A percentile compares a stretch with the other conserved stretches of the same genome.
Conservation (phyloP, 225 moss, liverwort and hornwort species). For the Physcomitrellopsis africana region DNA sequence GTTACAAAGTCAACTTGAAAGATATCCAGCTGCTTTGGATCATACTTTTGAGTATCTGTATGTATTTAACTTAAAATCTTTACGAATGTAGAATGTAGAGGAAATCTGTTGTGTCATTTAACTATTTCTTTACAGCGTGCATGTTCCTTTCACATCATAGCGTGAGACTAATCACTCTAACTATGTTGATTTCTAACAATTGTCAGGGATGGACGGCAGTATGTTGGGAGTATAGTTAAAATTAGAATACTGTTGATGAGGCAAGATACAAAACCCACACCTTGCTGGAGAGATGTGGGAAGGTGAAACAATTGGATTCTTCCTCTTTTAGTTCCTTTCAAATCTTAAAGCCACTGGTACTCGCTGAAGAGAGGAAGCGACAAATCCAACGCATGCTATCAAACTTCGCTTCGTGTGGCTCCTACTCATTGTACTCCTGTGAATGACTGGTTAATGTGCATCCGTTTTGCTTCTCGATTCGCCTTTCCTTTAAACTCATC, state of each 20-base stretch:
- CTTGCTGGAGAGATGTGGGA: neutral
- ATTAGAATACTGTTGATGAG: neutral
- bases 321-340: constrained; percentile 1
- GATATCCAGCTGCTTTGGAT: too few species aligned
- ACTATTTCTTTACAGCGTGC: too few species aligned
- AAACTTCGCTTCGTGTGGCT: neutral
- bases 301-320: constrained; percentile 17
- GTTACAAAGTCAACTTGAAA: too few species aligned
- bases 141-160: too few species aligned
- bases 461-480: too few species aligned
- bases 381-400: neutral
- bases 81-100: too few species aligned
- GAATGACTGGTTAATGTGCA: too few species aligned
- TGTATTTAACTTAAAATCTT: too few species aligned
- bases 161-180: too few species aligned
- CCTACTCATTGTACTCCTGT: neutral
- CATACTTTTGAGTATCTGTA: too few species aligned
- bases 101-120: too few species aligned
- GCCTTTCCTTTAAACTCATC: too few species aligned
- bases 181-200: neutral
- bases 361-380: neutral
- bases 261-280: neutral
- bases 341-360: neutral
- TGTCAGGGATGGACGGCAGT: neutral
- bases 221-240: neutral